Evolutionary conservation across 2,329 filamentous ascomycete genomes (phyloP).

Genomic region (Fusarium sp.): DNA sequence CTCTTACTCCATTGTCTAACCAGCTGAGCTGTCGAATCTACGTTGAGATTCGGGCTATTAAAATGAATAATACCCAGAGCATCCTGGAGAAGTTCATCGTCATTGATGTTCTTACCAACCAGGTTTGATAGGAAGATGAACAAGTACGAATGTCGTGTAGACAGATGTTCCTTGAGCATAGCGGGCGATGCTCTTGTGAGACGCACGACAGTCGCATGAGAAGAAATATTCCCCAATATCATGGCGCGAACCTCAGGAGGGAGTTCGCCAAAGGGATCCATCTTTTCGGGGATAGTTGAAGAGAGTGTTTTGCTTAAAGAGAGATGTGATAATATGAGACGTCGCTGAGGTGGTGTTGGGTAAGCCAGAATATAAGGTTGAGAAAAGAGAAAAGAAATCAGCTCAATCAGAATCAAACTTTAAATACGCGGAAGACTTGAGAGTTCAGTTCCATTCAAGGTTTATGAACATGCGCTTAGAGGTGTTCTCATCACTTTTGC

Average conservation of each 20-base stretch:
- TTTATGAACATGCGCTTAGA: no score
- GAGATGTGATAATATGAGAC: no score
- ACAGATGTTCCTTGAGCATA: not conserved
- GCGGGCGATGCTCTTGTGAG: not conserved
- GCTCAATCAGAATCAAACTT: no score
- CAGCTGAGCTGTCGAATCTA: not conserved
- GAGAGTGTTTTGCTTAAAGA: no score
- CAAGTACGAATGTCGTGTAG: not conserved
- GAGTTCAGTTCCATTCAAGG: no score
- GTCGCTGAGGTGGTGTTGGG: no score
- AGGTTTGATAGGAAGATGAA: not conserved
- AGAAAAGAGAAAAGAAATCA: no score
- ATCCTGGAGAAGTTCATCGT: not conserved
- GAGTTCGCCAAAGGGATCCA: not conserved
- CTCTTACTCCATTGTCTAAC: not conserved
- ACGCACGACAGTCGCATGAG: not conserved
- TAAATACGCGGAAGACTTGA: no score
- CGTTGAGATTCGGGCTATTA: fast-evolving
- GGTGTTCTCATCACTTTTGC: no score
- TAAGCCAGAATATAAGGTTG: no score
- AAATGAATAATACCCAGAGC: not conserved
- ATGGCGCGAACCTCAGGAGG: not conserved
- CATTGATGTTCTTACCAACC: not conserved
- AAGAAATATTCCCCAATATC: not conserved
- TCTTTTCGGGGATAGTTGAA: not conserved